Evolutionary conservation across 2,329 filamentous ascomycete species (phyloP).

Genomic region (Calonectria hongkongensis): DNA sequence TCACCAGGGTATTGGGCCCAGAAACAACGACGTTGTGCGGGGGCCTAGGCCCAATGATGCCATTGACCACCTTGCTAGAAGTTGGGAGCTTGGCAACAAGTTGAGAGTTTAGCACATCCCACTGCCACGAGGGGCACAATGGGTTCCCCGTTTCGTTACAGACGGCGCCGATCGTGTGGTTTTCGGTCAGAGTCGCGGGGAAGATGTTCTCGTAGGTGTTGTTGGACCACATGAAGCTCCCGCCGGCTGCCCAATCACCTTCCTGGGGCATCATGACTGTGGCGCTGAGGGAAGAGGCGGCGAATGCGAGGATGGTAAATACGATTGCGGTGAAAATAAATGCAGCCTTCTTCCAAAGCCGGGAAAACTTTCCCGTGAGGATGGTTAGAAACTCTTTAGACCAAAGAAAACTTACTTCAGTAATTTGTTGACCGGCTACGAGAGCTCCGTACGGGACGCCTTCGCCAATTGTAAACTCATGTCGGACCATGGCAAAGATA

Average conservation of each 20-base stretch:
- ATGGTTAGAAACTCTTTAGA: conserved; percentile 48
- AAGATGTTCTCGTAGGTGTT: conserved; percentile 43
- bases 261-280: conserved; percentile 51
- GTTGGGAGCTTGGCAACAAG: conserved; percentile 43
- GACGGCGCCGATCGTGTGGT: conserved; percentile 32
- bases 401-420: conserved; percentile 49
- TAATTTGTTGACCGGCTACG: conserved; percentile 48
- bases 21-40: conserved; percentile 42
- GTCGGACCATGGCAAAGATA: conserved; percentile 45
- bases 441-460: conserved; percentile 48
- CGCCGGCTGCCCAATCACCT: conserved; percentile 46
- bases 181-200: conserved; percentile 31
- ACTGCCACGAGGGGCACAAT: conserved; percentile 48
- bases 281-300: conserved; percentile 47
- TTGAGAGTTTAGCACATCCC: conserved; percentile 47
- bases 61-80: conserved; percentile 43
- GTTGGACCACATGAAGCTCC: conserved; percentile 46
- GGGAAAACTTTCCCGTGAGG: conserved; percentile 44
- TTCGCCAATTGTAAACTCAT: conserved; percentile 45
- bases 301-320: conserved; percentile 46
- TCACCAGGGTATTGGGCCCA: conserved; percentile 40
- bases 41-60: conserved; percentile 39
- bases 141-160: conserved; percentile 43
- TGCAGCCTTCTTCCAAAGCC: conserved; percentile 44
- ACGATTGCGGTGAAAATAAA: conserved; percentile 42